Evolutionary conservation across 192 early-diverging fungal genomes (phyloP).

Genomic region (Linderina pennispora): DNA sequence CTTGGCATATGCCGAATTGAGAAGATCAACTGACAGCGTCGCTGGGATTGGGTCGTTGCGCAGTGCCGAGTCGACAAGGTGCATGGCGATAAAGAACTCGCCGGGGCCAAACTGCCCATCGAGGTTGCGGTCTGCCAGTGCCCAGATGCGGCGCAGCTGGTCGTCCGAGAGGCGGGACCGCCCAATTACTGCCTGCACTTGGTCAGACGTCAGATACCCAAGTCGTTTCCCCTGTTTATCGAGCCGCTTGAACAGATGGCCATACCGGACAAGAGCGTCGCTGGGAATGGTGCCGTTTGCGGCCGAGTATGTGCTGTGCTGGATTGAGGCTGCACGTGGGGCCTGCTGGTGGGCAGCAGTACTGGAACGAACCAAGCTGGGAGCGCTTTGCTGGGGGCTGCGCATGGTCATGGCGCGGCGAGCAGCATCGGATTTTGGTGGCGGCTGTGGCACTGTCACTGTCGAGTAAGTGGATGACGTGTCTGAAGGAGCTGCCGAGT

Average conservation of each 20-base stretch:
- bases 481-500: no score
- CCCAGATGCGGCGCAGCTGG: slow-evolving; percentile 28
- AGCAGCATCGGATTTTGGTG: not conserved
- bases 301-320: not conserved
- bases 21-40: slow-evolving; percentile 18
- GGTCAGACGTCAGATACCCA: slow-evolving; percentile 13
- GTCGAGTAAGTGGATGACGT: no score
- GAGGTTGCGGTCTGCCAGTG: slow-evolving; percentile 25
- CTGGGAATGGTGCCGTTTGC: slow-evolving; percentile 1
- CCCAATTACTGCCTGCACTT: slow-evolving; percentile 19
- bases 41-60: slow-evolving; percentile 26
- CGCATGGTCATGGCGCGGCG: no score
- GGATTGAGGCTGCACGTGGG: not conserved
- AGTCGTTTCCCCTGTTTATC: slow-evolving; percentile 17
- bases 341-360: no score
- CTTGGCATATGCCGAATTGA: slow-evolving; percentile 21
- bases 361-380: no score
- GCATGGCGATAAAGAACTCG: slow-evolving; percentile 39
- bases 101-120: slow-evolving; percentile 31
- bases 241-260: slow-evolving; percentile 20
- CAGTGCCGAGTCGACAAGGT: slow-evolving; percentile 25
- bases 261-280: slow-evolving; percentile 20
- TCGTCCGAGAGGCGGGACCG: slow-evolving; percentile 22
- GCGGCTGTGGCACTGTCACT: no score
- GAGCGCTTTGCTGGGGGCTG: no score